phyloP scores from a whole-genome alignment of 139 green algal genomes.

The Raphidocelis subcapitata region DNA sequence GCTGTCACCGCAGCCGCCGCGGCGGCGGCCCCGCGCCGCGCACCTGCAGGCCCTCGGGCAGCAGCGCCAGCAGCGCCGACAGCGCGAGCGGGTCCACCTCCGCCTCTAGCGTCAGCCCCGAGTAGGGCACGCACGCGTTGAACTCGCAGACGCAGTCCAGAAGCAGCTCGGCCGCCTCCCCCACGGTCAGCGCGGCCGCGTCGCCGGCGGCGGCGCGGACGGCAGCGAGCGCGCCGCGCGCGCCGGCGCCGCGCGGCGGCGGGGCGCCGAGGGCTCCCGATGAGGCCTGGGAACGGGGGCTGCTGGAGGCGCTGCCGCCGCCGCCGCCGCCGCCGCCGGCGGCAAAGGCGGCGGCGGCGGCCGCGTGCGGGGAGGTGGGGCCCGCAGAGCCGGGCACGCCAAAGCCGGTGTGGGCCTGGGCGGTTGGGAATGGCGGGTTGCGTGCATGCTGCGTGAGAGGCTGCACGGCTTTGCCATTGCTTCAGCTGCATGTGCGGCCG shows the following conservation, averaged over 20 bases:
- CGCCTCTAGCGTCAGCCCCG: slow-evolving; percentile 40
- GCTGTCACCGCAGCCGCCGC: too few species aligned
- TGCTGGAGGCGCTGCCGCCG: neutral
- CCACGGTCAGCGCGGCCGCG: slow-evolving; percentile 29
- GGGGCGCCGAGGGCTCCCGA: too few species aligned
- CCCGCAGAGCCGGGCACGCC: too few species aligned
- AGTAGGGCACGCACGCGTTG: slow-evolving; percentile 79
- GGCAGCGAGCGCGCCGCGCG: neutral
- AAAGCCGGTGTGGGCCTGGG: too few species aligned
- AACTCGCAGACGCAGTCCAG: slow-evolving; percentile 73
- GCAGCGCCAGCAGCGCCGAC: slow-evolving; percentile 55
- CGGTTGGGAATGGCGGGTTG: too few species aligned
- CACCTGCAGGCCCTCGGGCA: slow-evolving; percentile 22
- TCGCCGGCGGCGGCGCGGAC: slow-evolving; percentile 18
- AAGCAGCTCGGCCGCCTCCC: slow-evolving; percentile 38
- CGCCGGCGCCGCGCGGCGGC: neutral
- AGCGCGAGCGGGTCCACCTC: slow-evolving; percentile 29
- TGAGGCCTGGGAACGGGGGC: slow-evolving; percentile 22
- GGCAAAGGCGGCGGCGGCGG: neutral
- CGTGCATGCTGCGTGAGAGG: too few species aligned
- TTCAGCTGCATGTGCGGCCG: too few species aligned
- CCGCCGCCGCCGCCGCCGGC: neutral
- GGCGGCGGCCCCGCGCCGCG: too few species aligned
- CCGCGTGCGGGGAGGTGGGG: too few species aligned
- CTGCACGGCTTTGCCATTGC: too few species aligned